Conservation (phyloP, 176 grass and related monocot genomes). For the Aechmea fasciata region DNA sequence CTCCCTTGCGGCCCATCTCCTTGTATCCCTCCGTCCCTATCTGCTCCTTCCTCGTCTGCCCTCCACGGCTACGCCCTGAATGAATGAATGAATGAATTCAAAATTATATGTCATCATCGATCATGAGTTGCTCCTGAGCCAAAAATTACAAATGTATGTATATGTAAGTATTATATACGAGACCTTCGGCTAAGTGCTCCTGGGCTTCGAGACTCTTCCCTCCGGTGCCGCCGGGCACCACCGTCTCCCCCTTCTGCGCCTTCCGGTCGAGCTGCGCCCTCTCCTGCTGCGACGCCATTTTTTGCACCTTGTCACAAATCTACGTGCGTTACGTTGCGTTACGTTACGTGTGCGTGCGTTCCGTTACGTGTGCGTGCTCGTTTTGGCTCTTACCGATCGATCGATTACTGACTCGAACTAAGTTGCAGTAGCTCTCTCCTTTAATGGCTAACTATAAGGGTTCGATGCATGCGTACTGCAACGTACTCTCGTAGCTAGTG, state of each 20-base stretch:
- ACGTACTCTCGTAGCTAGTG: no score
- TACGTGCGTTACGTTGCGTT: neutral
- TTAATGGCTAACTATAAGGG: no score
- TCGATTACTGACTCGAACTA: neutral
- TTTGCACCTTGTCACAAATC: neutral
- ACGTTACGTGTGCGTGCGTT: no score
- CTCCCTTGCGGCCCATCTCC: conserved; percentile 41
- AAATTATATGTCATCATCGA: neutral
- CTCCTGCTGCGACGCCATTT: conserved; percentile 29
- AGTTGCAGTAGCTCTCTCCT: neutral
- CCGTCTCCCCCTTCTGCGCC: conserved; percentile 27
- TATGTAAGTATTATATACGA: neutral
- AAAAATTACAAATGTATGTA: neutral
- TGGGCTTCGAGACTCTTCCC: conserved; percentile 38
- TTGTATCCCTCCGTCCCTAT: conserved; percentile 23
- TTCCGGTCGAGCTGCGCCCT: conserved; percentile 15
- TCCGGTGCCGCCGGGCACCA: conserved; percentile 30
- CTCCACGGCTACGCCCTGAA: conserved; percentile 4
- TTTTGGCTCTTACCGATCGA: neutral
- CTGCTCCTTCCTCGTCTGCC: conserved; percentile 30
- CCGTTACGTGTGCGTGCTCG: neutral
- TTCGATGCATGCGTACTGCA: no score
- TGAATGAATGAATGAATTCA: neutral
- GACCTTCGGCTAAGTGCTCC: conserved; percentile 33
- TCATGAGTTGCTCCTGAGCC: no score